Base-by-base conservation (phyloP, 768 basidiomycete species). In the Daedaleopsis nitida region DNA sequence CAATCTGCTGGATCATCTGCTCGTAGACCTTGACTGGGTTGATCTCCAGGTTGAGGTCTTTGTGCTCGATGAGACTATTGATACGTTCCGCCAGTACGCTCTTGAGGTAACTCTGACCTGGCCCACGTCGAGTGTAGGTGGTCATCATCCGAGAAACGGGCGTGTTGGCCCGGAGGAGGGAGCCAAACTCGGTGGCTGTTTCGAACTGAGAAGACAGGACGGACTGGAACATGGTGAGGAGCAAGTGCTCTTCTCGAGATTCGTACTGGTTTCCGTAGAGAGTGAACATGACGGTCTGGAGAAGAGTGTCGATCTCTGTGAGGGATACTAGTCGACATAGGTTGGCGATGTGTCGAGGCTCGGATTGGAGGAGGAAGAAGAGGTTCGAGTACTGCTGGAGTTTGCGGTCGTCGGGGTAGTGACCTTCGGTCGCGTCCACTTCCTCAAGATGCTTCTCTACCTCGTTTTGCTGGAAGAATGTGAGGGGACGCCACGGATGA, bases 121-220 rank as follows among this genome's bases (percentile, higher is more conserved):
- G 97, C 59, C 97, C 97, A 57, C 97, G 91, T 62, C 97, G 92
- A 55, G 97, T 98, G 77, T 99, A 99, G 19, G 97, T 98, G 48
- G 97, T 99, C 97, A 99, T 99, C 97, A 99, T 99, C 42, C 97
- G 89, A 52, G 95, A 98, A 23, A 99, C 97, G 50, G 97, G 97
- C 52, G 97, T 99, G 76, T 99, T 99, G 61, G 97, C 97, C 56
- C 97, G 92, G 32, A 99, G 86, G 12, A 99, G 83, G 5, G 96
- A 98, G n/a, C 96, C 96, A 68, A 99, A 98, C 75, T 99, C 97
- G 56, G 95, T 96, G 16, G 97, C 95, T 2, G 94, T 98, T 76
- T 99, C 97, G 79, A 99, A 99, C 75, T 99, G 97, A 24, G 97
- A 96, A 49, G 96, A 96, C 6, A 99, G 81, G 12, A 99, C 97